Conservation (phyloP, 805 yeast genomes). For the Yarrowia sp. region DNA sequence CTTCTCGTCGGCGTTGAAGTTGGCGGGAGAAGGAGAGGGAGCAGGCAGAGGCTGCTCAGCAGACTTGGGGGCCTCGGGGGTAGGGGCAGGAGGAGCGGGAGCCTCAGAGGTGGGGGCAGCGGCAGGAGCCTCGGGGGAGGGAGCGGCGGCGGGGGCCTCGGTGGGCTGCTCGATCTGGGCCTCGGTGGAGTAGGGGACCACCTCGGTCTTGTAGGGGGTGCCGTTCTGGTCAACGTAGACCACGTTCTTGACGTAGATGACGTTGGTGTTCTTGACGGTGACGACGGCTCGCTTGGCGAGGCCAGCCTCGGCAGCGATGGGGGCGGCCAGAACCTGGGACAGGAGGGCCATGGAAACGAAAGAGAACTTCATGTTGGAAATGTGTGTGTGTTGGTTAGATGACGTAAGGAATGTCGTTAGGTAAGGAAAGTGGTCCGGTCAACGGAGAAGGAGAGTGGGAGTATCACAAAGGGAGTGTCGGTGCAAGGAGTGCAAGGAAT, state of each 20-base stretch:
- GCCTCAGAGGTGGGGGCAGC: slow-evolving; percentile 40
- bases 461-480: slow-evolving; percentile 20
- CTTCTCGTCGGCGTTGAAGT: slow-evolving; percentile 9
- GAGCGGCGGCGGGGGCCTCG: slow-evolving; percentile 36
- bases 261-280: slow-evolving; percentile 41
- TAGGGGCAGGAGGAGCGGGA: slow-evolving; percentile 38
- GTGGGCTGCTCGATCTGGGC: slow-evolving; percentile 38
- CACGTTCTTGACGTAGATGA: slow-evolving; percentile 44
- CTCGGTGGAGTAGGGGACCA: slow-evolving; percentile 43
- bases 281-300: slow-evolving; percentile 40
- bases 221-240: slow-evolving; percentile 46
- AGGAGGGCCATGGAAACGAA: slow-evolving; percentile 33
- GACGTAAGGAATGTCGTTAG: slow-evolving; percentile 19
- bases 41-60: slow-evolving; percentile 40
- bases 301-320: slow-evolving; percentile 39
- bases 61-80: slow-evolving; percentile 38
- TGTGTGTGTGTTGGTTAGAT: background rate
- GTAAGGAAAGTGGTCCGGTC: slow-evolving; percentile 38
- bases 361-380: slow-evolving; percentile 35
- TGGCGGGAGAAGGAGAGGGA: slow-evolving; percentile 30
- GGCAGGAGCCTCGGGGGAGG: slow-evolving; percentile 39
- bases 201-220: slow-evolving; percentile 42
- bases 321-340: slow-evolving; percentile 36
- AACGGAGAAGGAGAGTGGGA: slow-evolving; percentile 16
- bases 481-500: slow-evolving; percentile 32